Percentiles rank a stretch among this genome's conserved stretches.
Evolutionary conservation across 1,284 basidiomycete genomes (phyloP).

Genomic region (Ceratobasidium theobromae): DNA sequence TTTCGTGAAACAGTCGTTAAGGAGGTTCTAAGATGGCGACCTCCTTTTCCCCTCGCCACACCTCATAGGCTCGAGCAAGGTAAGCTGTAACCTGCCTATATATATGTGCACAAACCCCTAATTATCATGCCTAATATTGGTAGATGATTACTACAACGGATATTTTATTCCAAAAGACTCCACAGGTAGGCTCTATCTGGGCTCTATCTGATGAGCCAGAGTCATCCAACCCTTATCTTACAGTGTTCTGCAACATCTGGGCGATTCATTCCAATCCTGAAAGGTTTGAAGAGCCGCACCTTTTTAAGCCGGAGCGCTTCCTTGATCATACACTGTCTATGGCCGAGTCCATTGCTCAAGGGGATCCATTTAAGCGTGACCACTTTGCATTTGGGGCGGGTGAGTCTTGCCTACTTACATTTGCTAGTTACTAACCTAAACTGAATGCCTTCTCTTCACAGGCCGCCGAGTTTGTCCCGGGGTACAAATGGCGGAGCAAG

Average conservation of each 20-base stretch:
- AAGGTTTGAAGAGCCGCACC: slow-evolving; percentile 4
- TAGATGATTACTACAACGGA: slow-evolving; percentile 3
- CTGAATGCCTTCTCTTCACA: neutral
- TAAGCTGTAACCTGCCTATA: neutral
- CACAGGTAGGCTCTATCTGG: neutral
- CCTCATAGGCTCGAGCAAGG: slow-evolving; percentile 21
- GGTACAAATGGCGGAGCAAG: slow-evolving; percentile 14
- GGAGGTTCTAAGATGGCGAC: slow-evolving; percentile 18
- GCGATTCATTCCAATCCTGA: slow-evolving; percentile 17
- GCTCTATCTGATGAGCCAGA: neutral
- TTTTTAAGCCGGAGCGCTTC: slow-evolving; percentile 18
- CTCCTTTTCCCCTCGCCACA: neutral
- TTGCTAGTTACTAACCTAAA: neutral
- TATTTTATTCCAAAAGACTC: slow-evolving; percentile 17
- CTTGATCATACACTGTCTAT: slow-evolving; percentile 1
- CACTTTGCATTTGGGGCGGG: slow-evolving; percentile 28
- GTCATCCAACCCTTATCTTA: neutral
- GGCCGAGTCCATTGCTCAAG: slow-evolving; percentile 24
- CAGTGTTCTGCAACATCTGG: slow-evolving; percentile 24
- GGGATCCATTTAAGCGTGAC: slow-evolving; percentile 17
- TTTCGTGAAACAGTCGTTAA: slow-evolving; percentile 15
- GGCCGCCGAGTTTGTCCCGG: slow-evolving; percentile 15
- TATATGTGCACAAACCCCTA: neutral
- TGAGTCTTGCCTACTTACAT: neutral
- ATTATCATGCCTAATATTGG: neutral